Evolutionary conservation across 1,139 yeast species (phyloP), one percentile per base, ranked within the genome.

Genomic region (Starmera stellimalicola): DNA sequence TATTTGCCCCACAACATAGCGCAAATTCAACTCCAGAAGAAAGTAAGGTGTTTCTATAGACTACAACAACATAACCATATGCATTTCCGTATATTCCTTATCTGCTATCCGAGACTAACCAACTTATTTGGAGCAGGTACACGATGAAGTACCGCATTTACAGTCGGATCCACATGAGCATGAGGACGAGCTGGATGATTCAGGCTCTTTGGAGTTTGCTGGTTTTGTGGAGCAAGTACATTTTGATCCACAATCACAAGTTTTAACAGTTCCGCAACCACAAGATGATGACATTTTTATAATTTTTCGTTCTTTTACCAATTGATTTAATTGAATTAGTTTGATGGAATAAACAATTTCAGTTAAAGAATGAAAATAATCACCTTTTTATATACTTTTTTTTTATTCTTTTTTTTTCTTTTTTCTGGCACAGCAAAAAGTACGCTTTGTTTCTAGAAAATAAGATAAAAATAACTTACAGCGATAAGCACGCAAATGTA

Each of bases 161-260:
- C 28, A 26, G 12, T 26, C 28, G 4, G 28, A 26, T 10, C 28
- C 28, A 26, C 28, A 26, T 14, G 28, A 26, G n/a, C 28, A 26
- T n/a, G 28, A 22, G 12, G 25, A 22, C n/a, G n/a, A n/a, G n/a
- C n/a, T n/a, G 11, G 14, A 10, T 15, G 28, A 15, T 26, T 26
- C 28, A 16, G 28, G 18, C n/a, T 26, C 28, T 16, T 25, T 25
- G 3, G 27, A 14, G 27, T n/a, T 25, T 16, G 27, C 6, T 14
- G 16, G 16, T 16, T 26, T 26, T 9, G 18, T 15, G 17, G 18
- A 26, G n/a, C 28, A 15, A 7, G 19, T 9, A 18, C 28, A 26
- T 10, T 26, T 26, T 15, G 28, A 26, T 16, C 28, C 28, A 26
- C 28, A 26, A 5, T 26, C 28, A 26, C 28, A 26, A 16, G 28